phyloP scores from a whole-genome alignment of 371 early-diverging fungal species.

The Globomyces sp. region DNA sequence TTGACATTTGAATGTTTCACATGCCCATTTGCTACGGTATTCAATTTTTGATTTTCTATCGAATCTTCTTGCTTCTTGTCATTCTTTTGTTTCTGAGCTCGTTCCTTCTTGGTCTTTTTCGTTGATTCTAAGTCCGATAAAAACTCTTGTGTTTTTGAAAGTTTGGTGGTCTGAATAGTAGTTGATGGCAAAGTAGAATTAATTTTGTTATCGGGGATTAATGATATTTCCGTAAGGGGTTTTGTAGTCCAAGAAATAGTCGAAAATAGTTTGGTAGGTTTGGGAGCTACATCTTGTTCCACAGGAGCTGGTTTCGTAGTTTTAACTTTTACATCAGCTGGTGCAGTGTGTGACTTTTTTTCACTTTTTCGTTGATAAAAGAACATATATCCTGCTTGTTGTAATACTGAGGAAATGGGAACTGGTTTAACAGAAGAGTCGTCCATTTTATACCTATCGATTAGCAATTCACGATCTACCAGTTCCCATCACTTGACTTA shows the following conservation, averaged over 20 bases:
- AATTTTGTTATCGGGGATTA: too few species aligned
- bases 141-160: not conserved
- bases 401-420: conserved; percentile 62
- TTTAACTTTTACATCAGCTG: not conserved
- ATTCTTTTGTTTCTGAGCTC: too few species aligned
- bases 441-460: conserved; percentile 64
- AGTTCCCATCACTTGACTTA: conserved; percentile 66
- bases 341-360: not conserved
- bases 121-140: not conserved
- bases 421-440: conserved; percentile 68
- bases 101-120: too few species aligned
- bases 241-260: conserved; percentile 2
- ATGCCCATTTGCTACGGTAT: too few species aligned
- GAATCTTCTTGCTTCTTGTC: too few species aligned
- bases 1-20: too few species aligned
- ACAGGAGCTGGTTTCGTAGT: not conserved
- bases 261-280: not conserved
- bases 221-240: too few species aligned
- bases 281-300: too few species aligned
- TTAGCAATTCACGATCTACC: conserved; percentile 34
- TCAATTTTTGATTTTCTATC: too few species aligned
- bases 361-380: conserved; percentile 58
- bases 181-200: too few species aligned
- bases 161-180: too few species aligned
- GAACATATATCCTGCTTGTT: conserved; percentile 78